Base-by-base conservation (phyloP, 225 moss, liverwort and hornwort genomes). In the Ulota crispa region DNA sequence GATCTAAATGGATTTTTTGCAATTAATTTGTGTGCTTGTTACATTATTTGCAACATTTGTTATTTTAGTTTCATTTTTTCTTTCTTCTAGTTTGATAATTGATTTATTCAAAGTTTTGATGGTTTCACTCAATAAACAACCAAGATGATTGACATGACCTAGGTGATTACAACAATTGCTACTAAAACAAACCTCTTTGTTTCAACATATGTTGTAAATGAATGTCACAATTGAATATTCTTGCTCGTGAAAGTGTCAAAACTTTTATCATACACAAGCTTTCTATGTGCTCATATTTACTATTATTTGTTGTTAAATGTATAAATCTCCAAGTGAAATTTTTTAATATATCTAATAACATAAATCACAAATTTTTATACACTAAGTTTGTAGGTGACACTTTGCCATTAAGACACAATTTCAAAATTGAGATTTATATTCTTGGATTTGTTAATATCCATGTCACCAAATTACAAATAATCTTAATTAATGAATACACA, bases 61-160 rank as follows among this genome's bases (percentile, higher is more conserved):
- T 39, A n/a, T 79, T 4, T 37, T 60, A 4, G 30, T 61, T 37
- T 3, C 68, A 30, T 67, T 36, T 16, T 1, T 24, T 45, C 5
- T 77, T 53, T 77, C 71, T n/a, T 85, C 47, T 0, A 39, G 0
- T 9, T 65, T 72, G 15, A 56, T 85, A 0, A 43, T 65, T 66
- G 72, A 64, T 50, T 72, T 81, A 30, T 77, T 76, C 3, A 18
- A 37, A 64, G 37, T 16, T 57, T 5, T 57, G 9, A 26, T 65
- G 2, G 12, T 23, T 14, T 81, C 72, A 23, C 8, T 81, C 3
- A 65, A 77, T 6, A 71, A 66, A 39, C 59, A 76, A 72, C 47
- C 6, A 6, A 2, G 20, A 4, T 83, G 3, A 77, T 53, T 11
- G 5, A 1, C 20, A 30, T 11, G 47, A 13, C 1, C 0, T 21